Percentiles rank a stretch among this genome's conserved stretches.
phyloP scores from a whole-genome alignment of 2,329 filamentous ascomycete genomes.

The Microsporum audouinii region DNA sequence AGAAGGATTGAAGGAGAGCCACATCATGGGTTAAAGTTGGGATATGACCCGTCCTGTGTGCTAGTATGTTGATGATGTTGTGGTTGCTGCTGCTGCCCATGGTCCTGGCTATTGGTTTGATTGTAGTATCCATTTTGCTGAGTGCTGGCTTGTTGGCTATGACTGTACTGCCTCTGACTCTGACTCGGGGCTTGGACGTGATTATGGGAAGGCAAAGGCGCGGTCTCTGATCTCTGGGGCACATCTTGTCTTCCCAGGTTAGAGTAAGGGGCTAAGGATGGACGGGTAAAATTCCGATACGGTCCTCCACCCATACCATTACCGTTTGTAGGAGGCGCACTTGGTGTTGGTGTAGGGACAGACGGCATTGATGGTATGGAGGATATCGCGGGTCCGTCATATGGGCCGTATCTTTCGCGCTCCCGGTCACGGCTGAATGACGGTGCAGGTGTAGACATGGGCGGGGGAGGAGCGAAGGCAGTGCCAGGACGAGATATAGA shows the following conservation, averaged over 20 bases:
- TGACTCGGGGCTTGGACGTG: not conserved
- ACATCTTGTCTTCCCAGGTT: not conserved
- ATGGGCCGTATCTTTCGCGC: not conserved
- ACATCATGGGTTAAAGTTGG: not conserved
- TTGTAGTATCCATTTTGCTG: not conserved
- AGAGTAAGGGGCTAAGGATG: not conserved
- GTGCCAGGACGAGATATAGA: not conserved
- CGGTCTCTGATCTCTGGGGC: conserved; percentile 6
- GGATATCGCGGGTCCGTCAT: not conserved
- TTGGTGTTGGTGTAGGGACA: conserved; percentile 7
- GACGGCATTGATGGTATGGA: not conserved
- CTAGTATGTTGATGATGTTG: not conserved
- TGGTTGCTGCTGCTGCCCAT: not conserved
- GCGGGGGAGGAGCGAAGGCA: not conserved
- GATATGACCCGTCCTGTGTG: not conserved
- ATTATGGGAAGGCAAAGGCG: conserved; percentile 1
- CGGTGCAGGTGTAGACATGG: not conserved
- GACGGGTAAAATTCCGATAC: conserved; percentile 10
- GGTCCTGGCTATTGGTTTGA: not conserved
- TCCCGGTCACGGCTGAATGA: not conserved
- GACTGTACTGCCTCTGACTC: not conserved
- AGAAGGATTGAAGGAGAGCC: not conserved
- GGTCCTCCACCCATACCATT: not conserved
- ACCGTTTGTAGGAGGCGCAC: conserved; percentile 3
- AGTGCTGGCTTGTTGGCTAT: not conserved